Conservation (phyloP, 2,329 filamentous ascomycete species). For the Drechslera avenae region DNA sequence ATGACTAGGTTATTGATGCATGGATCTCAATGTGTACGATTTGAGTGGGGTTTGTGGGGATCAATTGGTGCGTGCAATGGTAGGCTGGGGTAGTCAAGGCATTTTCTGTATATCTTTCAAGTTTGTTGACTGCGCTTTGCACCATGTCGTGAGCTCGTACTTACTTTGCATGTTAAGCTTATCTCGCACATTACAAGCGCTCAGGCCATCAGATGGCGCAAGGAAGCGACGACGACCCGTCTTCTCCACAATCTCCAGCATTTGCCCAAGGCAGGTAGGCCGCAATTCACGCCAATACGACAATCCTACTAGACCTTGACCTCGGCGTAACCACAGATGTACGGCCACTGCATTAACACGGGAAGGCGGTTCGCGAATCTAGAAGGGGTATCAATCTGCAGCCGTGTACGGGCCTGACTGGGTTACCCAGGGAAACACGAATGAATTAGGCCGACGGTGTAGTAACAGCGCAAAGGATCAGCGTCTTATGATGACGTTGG, state of each 20-base stretch:
- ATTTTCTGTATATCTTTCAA: conserved; percentile 12
- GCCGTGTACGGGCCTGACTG: background rate
- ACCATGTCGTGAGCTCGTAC: background rate
- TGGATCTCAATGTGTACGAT: conserved; percentile 15
- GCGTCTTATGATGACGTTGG: background rate
- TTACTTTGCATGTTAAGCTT: background rate
- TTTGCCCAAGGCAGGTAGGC: background rate
- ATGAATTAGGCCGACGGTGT: background rate
- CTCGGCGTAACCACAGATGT: conserved; percentile 1
- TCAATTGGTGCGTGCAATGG: conserved; percentile 4
- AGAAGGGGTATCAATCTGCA: background rate
- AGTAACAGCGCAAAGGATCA: background rate
- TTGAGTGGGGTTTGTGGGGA: conserved; percentile 10
- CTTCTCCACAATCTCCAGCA: background rate
- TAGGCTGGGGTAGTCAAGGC: conserved; percentile 9
- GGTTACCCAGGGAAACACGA: background rate
- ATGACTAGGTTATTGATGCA: conserved; percentile 8
- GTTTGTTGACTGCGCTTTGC: background rate
- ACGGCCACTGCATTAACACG: background rate
- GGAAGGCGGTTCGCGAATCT: conserved; percentile 7
- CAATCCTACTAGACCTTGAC: background rate
- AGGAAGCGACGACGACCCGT: background rate
- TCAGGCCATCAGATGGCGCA: background rate
- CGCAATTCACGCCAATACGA: background rate
- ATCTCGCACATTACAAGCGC: background rate